Conservation (phyloP, 306 rosid genomes). For the Abrus pulchellus region DNA sequence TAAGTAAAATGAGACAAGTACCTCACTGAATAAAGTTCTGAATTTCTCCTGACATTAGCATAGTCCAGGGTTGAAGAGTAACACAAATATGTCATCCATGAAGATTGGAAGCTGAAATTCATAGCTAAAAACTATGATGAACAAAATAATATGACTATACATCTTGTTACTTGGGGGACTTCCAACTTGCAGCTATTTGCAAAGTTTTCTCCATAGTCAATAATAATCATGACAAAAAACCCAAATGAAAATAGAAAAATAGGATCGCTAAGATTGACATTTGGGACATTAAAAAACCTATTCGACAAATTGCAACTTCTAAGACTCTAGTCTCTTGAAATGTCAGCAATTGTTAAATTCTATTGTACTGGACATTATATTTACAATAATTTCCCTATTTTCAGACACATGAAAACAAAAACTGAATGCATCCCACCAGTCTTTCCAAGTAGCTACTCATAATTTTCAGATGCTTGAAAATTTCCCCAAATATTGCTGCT, state of each 20-base stretch:
- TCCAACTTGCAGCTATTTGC: slow-evolving; percentile 21
- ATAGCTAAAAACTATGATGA: slow-evolving; percentile 44
- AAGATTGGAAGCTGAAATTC: slow-evolving; percentile 40
- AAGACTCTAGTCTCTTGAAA: slow-evolving; percentile 23
- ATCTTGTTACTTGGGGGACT: slow-evolving; percentile 17
- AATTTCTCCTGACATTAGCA: slow-evolving; percentile 42
- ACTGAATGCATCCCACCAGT: slow-evolving; percentile 26
- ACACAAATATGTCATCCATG: slow-evolving; percentile 36
- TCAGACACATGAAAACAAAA: slow-evolving; percentile 23
- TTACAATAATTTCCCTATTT: slow-evolving; percentile 24
- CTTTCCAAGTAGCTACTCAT: slow-evolving; percentile 33
- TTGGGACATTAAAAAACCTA: slow-evolving; percentile 37
- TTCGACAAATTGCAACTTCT: slow-evolving; percentile 21
- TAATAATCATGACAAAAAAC: slow-evolving; percentile 30
- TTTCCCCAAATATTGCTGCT: slow-evolving; percentile 12
- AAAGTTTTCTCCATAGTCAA: slow-evolving; percentile 28
- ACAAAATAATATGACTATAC: slow-evolving; percentile 26
- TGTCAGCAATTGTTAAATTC: slow-evolving; percentile 35
- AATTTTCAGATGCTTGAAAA: slow-evolving; percentile 21
- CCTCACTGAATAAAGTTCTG: slow-evolving; percentile 43
- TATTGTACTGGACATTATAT: slow-evolving; percentile 2
- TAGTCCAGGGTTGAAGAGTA: slow-evolving; percentile 27
- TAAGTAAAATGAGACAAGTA: slow-evolving; percentile 38
- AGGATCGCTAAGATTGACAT: slow-evolving; percentile 26
- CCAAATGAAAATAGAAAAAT: background rate